phyloP scores from a whole-genome alignment of 1,139 yeast species.

The Diutina neorugosa region DNA sequence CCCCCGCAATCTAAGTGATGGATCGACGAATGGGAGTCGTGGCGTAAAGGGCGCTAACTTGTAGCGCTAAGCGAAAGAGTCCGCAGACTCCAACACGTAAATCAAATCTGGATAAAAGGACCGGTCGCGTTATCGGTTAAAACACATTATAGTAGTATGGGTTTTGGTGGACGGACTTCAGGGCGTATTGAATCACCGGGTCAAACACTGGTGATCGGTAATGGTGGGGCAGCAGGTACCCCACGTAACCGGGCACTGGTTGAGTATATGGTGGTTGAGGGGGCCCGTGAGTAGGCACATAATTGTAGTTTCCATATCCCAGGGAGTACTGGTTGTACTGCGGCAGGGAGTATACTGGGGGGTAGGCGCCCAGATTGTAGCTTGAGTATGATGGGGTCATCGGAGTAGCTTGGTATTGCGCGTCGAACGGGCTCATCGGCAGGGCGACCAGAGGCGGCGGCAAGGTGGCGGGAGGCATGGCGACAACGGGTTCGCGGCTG shows the following conservation, averaged over 20 bases:
- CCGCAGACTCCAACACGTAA: background rate
- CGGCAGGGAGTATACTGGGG: background rate
- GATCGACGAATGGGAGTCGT: background rate
- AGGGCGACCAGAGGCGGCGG: background rate
- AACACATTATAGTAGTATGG: conserved; percentile 1
- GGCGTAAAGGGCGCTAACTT: background rate
- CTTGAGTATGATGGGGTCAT: background rate
- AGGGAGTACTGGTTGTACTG: background rate
- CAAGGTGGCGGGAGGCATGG: background rate
- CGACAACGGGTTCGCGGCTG: conserved; percentile 10
- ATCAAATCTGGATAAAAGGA: background rate
- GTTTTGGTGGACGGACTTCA: background rate
- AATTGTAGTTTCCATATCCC: background rate
- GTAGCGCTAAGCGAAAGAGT: background rate
- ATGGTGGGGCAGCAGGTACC: conserved; percentile 3
- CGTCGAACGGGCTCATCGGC: background rate
- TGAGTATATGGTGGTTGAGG: background rate
- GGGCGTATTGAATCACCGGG: conserved; percentile 4
- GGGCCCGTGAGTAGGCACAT: background rate
- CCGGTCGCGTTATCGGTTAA: background rate
- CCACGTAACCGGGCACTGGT: background rate
- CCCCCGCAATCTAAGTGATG: background rate
- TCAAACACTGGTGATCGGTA: conserved; percentile 3
- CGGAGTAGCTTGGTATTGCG: background rate
- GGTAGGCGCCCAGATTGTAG: background rate